These are phyloP conservation scores for Lipomyces chichibuensis DNA, from an alignment of 805 yeast genomes.

Conservation along the genomic window DNA sequence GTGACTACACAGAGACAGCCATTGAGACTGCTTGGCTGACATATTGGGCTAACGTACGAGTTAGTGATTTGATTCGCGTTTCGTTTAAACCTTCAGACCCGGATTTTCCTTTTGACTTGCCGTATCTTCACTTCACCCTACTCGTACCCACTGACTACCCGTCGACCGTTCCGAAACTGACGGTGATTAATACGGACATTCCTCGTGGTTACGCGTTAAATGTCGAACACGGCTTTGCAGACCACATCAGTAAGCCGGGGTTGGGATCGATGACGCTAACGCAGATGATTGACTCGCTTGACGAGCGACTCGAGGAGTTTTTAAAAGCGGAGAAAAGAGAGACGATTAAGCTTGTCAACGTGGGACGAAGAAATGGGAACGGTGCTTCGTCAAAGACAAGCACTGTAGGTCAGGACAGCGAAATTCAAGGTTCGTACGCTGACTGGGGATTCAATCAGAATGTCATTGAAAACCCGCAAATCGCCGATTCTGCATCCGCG, in stretches of 20 bases:
- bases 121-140: slow-evolving; percentile 55
- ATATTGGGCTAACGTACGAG: background rate
- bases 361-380: slow-evolving; percentile 4
- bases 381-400: background rate
- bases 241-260: slow-evolving; percentile 35
- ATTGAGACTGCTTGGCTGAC: background rate
- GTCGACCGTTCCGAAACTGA: slow-evolving; percentile 52
- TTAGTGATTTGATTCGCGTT: slow-evolving; percentile 16
- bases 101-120: slow-evolving; percentile 69
- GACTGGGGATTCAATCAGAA: slow-evolving; percentile 31
- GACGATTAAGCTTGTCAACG: slow-evolving; percentile 62
- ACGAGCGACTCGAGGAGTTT: slow-evolving; percentile 60
- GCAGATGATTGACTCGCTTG: slow-evolving; percentile 60
- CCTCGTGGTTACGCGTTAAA: slow-evolving; percentile 70
- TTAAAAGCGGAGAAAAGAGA: slow-evolving; percentile 61
- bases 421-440: slow-evolving; percentile 6
- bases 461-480: background rate
- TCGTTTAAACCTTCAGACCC: slow-evolving; percentile 63
- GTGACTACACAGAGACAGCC: background rate
- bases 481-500: background rate
- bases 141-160: slow-evolving; percentile 63
- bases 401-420: background rate
- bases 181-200: slow-evolving; percentile 65
- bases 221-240: slow-evolving; percentile 64
- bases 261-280: slow-evolving; percentile 54